Percentiles rank a stretch among this genome's conserved stretches.
Conservation (phyloP, 2,329 filamentous ascomycete genomes). For the Colletotrichum liriopes region DNA sequence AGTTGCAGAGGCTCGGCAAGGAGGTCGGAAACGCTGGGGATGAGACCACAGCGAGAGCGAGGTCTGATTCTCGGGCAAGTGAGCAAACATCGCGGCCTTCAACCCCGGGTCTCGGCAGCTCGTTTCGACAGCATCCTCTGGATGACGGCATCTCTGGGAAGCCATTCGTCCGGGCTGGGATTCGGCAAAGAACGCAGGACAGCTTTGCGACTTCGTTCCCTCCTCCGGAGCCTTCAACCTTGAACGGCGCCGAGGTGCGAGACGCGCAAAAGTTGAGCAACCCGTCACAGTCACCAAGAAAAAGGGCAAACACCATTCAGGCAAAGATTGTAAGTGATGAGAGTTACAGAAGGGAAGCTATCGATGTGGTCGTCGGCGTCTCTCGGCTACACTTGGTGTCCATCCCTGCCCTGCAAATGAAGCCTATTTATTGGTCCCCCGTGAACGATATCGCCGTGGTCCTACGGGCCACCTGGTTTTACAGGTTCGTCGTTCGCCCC, state of each 20-base stretch:
- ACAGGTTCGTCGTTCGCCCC: constrained; percentile 68
- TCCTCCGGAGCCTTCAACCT: neutral
- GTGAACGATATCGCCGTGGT: constrained; percentile 90
- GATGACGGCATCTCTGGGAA: constrained; percentile 70
- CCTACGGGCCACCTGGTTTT: constrained; percentile 94
- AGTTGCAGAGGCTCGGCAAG: constrained; percentile 17
- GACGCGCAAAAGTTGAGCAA: neutral
- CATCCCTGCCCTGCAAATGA: constrained; percentile 87
- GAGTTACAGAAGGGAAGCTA: constrained; percentile 46
- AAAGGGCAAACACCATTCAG: neutral
- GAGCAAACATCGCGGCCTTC: constrained; percentile 36
- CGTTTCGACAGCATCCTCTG: constrained; percentile 39
- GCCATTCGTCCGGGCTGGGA: constrained; percentile 65
- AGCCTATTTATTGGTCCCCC: constrained; percentile 97
- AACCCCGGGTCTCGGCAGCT: constrained; percentile 19
- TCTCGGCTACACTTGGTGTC: constrained; percentile 93
- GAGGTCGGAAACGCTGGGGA: constrained; percentile 9
- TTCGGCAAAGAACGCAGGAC: constrained; percentile 47
- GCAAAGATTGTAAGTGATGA: constrained; percentile 19
- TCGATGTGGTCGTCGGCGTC: constrained; percentile 85
- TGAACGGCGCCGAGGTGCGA: neutral
- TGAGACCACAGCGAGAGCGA: constrained; percentile 16
- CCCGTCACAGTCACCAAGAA: constrained; percentile 2
- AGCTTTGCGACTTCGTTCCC: constrained; percentile 42
- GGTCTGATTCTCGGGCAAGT: constrained; percentile 38